These are phyloP conservation scores for Verticillium tricorpus DNA, from an alignment of 2,329 filamentous ascomycete genomes.

Conservation along the genomic window DNA sequence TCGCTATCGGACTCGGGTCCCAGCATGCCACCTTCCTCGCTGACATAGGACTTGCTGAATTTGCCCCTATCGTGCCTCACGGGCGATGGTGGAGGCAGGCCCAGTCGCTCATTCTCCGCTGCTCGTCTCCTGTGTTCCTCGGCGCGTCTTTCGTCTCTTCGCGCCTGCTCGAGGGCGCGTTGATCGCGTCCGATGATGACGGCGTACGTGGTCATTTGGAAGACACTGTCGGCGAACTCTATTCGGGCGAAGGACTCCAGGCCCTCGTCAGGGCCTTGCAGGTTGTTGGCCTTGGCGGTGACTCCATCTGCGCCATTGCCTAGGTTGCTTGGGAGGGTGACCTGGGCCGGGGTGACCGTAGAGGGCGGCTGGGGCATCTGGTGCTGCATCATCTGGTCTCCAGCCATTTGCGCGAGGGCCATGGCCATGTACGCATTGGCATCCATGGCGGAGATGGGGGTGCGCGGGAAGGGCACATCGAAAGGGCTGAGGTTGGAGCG, in stretches of 20 bases:
- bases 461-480: conserved; percentile 27
- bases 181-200: conserved; percentile 71
- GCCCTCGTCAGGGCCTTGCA: conserved; percentile 31
- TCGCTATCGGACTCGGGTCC: conserved; percentile 58
- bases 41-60: conserved; percentile 62
- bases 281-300: conserved; percentile 11
- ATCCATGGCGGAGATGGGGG: conserved; percentile 26
- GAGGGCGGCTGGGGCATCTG: conserved; percentile 31
- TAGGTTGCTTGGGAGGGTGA: conserved; percentile 35
- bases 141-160: conserved; percentile 43
- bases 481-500: conserved; percentile 22
- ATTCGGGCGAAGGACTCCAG: conserved; percentile 57
- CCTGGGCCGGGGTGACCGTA: conserved; percentile 41
- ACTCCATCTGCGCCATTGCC: conserved; percentile 24
- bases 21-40: conserved; percentile 65
- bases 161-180: conserved; percentile 50
- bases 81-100: conserved; percentile 47
- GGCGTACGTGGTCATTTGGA: conserved; percentile 72
- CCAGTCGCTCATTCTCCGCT: conserved; percentile 41
- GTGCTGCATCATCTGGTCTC: conserved; percentile 22
- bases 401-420: conserved; percentile 35
- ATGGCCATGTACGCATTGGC: conserved; percentile 39
- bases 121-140: conserved; percentile 38
- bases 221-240: conserved; percentile 70
- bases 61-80: conserved; percentile 47